Evolutionary conservation across 768 basidiomycete genomes (phyloP), one percentile per base, ranked within the genome.

Genomic region (Boletus eberwhitei): DNA sequence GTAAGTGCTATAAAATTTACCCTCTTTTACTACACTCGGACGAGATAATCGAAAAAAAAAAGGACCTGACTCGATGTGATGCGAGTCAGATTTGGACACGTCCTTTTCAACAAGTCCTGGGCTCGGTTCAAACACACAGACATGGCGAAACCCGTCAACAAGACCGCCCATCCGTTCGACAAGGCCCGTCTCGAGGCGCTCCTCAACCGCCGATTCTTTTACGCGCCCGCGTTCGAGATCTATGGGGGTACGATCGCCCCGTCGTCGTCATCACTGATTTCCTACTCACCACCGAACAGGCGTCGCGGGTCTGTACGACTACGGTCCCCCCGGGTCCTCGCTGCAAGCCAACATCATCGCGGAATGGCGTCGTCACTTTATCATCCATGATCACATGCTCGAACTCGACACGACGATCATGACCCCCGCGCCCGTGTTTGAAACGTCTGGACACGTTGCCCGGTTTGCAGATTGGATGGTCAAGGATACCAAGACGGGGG

Each of bases 381-480:
- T 99, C 77, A 80, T 98, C 66, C 92, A 98, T 65, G 96, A 99
- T 65, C 84, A 90, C 74, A 99, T 98, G 97, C 86, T 96, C 63
- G 96, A 98, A 73, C 84, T 98, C 60, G 96, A 98, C 67, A 98
- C 95, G 24, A 98, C 97, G 37, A 87, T 97, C 74, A 97, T 98
- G 87, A 98, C 96, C 0, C 89, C 96, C 16, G 83, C 90, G 3
- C 77, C 93, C 13, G 95, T 98, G 11, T 95, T 98, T 68, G 95
- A 97, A 72, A 86, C 96, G 1, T 98, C 94, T 34, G 95, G 97
- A 29, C 97, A 98, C 74, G 96, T 98, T 57, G 95, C 94, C 40
- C 85, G 95, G 60, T 99, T 98, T 68, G 92, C 96, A 6, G 97
- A 99, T 69, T 99, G 95, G 96, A 98, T 98, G 96, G 91, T 93